Evolutionary conservation across 768 basidiomycete species (phyloP), one percentile per base, ranked within the genome.

Genomic region (Suillus ampliporus): DNA sequence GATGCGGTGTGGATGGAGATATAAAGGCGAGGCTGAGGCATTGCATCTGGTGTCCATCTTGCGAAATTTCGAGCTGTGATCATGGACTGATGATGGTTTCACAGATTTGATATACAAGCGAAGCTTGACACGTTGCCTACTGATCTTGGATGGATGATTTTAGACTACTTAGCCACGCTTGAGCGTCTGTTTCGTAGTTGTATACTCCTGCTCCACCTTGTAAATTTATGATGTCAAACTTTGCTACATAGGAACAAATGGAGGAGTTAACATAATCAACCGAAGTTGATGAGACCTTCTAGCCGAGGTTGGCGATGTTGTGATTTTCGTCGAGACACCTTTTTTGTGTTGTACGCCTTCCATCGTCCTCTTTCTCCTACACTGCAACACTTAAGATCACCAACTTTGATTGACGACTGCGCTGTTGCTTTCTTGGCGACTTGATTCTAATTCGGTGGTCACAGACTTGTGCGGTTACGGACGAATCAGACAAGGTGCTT

Each of bases 1-100:
- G 86, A 68, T 69, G 90, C 31, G 92, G 83, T 86, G 88, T 78
- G 88, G 66, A 78, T 92, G 92, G 80, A 80, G 91, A 89, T 69
- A 77, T 83, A 81, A 94, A 94, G 91, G 91, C 91, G 91, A 94
- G 91, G 85, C 91, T 90, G 91, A 93, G 88, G 80, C 67, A 71
- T 76, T 47, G 46, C 28, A 44, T 61, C 6, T 8, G 10, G 11
- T 26, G 9, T 40, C 46, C 34, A 47, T 21, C n/a, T 21, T 41
- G 31, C n/a, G 31, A 11, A 38, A 28, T 38, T 7, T 10, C 15
- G 37, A 38, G 37, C 17, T 26, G n/a, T 28, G 37, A 40, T 11
- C 17, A 56, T 56, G 14, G 17, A 10, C 54, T 56, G 17, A 56
- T 35, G 38, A 28, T 19, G 2, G 50, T 51, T 51, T 51, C 19